Base-by-base conservation (phyloP, 805 yeast species). In the Limtongia smithiae region DNA sequence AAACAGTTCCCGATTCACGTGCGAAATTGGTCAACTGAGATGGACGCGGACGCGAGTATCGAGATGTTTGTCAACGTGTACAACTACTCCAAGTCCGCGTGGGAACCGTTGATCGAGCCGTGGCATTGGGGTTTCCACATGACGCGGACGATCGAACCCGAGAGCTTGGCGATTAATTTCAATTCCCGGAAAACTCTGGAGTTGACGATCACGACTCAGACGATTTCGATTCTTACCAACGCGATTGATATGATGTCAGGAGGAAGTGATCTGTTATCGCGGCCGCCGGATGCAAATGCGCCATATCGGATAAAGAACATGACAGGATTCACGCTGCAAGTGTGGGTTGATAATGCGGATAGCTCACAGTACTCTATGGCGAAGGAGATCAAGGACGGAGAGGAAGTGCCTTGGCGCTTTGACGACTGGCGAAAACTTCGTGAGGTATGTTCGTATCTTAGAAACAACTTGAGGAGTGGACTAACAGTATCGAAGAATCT, bases 41-140 rank as follows among this genome's bases (percentile, higher is more conserved):
- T 90, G 46, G 82, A 81, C 58, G 85, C 87, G 1, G 81, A 80
- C 48, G 73, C 83, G 0, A 76, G 78, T 22, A 66, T 89, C 31
- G 85, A 80, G 52, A 74, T 88, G 0, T 77, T 71, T 52, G 76
- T 85, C 8, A 89, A 87, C 65, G 79, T 87, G 18, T 90, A 85
- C 72, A 89, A 89, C 65, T 90, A 90, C 65, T 79, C 96, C 0
- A 80, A 85, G 54, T 89, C 96, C 2, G 78, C 88, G 0, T 90
- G 98, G 97, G 97, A 93, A 61, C 97, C 98, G 0, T 70, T 93
- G 39, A 65, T 93, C 42, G 98, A 93, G 62, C 83, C 91, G 0
- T 85, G 95, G 85, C 82, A 87, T 5, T 71, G 91, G 43, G 81
- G 87, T 0, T 67, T 86, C 11, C 62, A 59, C 22, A 49, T 60